Conservation (phyloP, 805 yeast species). For the Yarrowia sp. region DNA sequence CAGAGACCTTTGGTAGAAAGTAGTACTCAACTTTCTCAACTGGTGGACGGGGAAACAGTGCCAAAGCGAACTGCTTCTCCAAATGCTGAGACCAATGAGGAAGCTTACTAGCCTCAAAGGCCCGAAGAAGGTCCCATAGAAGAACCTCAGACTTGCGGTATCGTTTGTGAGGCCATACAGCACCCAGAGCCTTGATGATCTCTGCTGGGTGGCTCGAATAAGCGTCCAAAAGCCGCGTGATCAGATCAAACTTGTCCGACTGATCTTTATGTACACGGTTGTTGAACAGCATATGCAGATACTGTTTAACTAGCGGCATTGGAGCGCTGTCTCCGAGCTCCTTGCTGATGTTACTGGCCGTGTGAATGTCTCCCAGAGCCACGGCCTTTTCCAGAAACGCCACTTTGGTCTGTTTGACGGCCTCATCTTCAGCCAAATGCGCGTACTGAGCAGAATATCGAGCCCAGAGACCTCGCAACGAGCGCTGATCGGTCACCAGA, state of each 20-base stretch:
- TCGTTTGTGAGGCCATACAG: slow-evolving; percentile 3
- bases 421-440: not conserved
- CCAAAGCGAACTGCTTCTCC: slow-evolving; percentile 25
- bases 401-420: slow-evolving; percentile 11
- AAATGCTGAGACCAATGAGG: slow-evolving; percentile 27
- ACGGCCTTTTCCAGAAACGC: slow-evolving; percentile 20
- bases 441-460: slow-evolving; percentile 5
- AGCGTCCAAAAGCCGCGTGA: slow-evolving; percentile 6
- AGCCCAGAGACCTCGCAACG: slow-evolving; percentile 5
- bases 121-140: slow-evolving; percentile 9
- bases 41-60: not conserved
- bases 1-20: slow-evolving; percentile 21
- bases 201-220: not conserved
- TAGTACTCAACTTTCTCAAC: slow-evolving; percentile 34
- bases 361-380: slow-evolving; percentile 15
- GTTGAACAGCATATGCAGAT: slow-evolving; percentile 15
- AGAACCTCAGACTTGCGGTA: slow-evolving; percentile 11
- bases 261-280: not conserved
- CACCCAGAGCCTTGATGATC: slow-evolving; percentile 7
- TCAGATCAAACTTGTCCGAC: slow-evolving; percentile 2
- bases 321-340: not conserved
- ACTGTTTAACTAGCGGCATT: slow-evolving; percentile 16
- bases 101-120: slow-evolving; percentile 28
- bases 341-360: slow-evolving; percentile 4
- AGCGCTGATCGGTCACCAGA: slow-evolving; percentile 4